A percentile compares a stretch with the other conserved stretches of the same genome.
Conservation (phyloP, 768 basidiomycete genomes). For the Austroboletus eburneus region DNA sequence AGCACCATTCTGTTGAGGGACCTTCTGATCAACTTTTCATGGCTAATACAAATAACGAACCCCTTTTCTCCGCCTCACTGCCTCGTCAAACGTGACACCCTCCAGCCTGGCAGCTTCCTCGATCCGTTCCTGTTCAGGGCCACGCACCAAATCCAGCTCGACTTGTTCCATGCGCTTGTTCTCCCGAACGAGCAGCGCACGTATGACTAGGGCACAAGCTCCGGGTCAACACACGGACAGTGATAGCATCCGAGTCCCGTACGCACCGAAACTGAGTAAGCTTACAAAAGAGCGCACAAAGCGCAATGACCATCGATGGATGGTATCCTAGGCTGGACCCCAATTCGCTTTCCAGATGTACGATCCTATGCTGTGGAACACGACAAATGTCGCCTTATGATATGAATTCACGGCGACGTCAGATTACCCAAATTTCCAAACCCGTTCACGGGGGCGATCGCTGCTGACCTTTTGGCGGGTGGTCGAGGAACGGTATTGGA, state of each 20-base stretch:
- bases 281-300: conserved; percentile 33
- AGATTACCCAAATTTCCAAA: conserved; percentile 54
- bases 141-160: conserved; percentile 42
- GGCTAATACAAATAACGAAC: conserved; percentile 53
- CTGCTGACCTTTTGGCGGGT: conserved; percentile 49
- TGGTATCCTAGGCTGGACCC: conserved; percentile 60
- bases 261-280: conserved; percentile 34
- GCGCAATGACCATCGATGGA: conserved; percentile 54
- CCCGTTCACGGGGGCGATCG: conserved; percentile 61
- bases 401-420: conserved; percentile 25
- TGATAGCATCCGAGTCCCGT: too few relatives aligned
- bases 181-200: conserved; percentile 41
- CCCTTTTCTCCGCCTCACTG: conserved; percentile 50
- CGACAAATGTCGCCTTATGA: neutral
- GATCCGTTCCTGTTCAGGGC: conserved; percentile 44
- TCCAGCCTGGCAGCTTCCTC: conserved; percentile 57
- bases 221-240: too few relatives aligned
- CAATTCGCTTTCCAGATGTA: conserved; percentile 59
- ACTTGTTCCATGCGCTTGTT: conserved; percentile 51
- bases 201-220: conserved; percentile 32
- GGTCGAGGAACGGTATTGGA: conserved; percentile 59
- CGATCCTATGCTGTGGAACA: conserved; percentile 52
- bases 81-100: conserved; percentile 57
- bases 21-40: too few relatives aligned
- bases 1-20: too few relatives aligned